Evolutionary conservation across 345 rosid genomes (phyloP).

Genomic region (Citrus cavaleriei): DNA sequence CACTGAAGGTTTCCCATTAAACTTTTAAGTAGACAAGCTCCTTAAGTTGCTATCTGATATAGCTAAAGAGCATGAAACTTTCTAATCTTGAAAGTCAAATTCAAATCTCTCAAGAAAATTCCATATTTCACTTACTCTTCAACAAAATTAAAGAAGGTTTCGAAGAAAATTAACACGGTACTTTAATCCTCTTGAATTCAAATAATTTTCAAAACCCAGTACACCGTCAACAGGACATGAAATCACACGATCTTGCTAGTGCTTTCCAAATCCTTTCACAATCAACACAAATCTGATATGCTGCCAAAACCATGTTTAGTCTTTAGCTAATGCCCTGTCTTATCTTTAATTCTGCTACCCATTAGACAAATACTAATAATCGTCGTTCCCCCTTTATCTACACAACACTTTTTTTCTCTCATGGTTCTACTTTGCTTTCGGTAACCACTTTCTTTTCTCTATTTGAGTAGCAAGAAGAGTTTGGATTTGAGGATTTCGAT

Average conservation of each 20-base stretch:
- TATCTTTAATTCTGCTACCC: not conserved
- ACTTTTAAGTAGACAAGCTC: too few species aligned
- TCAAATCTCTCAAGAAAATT: not conserved
- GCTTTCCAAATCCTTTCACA: not conserved
- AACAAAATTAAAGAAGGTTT: not conserved
- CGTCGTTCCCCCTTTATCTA: not conserved
- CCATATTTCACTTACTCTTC: not conserved
- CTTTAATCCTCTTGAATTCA: not conserved
- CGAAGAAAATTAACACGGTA: not conserved
- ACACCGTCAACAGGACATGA: not conserved
- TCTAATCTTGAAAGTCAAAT: too few species aligned
- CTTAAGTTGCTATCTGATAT: not conserved
- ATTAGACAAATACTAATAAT: not conserved
- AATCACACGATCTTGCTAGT: not conserved
- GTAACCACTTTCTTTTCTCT: not conserved
- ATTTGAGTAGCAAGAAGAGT: not conserved
- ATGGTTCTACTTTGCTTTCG: not conserved
- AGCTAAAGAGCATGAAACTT: too few species aligned
- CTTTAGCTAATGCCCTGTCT: not conserved
- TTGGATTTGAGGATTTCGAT: not conserved
- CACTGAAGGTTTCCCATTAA: too few species aligned
- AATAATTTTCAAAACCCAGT: not conserved
- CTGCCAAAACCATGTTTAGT: not conserved
- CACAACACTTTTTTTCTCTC: not conserved
- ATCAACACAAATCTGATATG: not conserved